phyloP scores from a whole-genome alignment of 176 grass and related monocot genomes.

The Pontederia crassipes region DNA sequence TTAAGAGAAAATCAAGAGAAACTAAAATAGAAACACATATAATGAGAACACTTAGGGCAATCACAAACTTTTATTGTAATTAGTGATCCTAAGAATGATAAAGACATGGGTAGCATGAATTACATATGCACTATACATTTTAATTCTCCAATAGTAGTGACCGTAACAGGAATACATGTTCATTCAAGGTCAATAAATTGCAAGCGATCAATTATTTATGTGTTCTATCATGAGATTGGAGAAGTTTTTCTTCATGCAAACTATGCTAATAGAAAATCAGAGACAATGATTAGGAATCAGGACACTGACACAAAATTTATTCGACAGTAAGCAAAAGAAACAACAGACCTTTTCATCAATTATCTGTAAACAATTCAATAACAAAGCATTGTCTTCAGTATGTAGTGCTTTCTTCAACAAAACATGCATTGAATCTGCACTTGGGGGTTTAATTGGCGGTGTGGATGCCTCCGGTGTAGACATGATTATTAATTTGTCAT shows the following conservation, averaged over 20 bases:
- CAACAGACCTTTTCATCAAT: conserved; percentile 63
- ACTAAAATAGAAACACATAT: too few species aligned
- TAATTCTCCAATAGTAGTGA: too few species aligned
- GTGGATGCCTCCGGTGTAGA: conserved; percentile 24
- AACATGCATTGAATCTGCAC: conserved; percentile 87
- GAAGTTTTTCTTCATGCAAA: not conserved
- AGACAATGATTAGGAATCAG: not conserved
- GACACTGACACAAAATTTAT: not conserved
- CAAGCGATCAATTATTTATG: too few species aligned
- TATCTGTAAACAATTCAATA: conserved; percentile 66
- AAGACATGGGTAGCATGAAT: too few species aligned
- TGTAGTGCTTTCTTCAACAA: conserved; percentile 90
- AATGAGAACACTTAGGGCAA: too few species aligned
- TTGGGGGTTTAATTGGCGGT: conserved; percentile 42
- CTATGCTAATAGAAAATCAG: not conserved
- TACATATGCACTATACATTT: too few species aligned
- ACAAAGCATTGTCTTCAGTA: conserved; percentile 60
- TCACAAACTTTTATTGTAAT: too few species aligned
- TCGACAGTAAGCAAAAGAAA: conserved; percentile 13
- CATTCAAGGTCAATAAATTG: too few species aligned
- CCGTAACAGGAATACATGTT: too few species aligned
- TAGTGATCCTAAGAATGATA: too few species aligned
- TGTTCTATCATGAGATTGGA: too few species aligned
- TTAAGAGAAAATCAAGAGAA: conserved; percentile 13
- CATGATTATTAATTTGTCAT: conserved; percentile 15